Percentiles rank a stretch among this genome's conserved stretches.
phyloP scores from a whole-genome alignment of 2,329 filamentous ascomycete species.

The Colletotrichum viniferum region DNA sequence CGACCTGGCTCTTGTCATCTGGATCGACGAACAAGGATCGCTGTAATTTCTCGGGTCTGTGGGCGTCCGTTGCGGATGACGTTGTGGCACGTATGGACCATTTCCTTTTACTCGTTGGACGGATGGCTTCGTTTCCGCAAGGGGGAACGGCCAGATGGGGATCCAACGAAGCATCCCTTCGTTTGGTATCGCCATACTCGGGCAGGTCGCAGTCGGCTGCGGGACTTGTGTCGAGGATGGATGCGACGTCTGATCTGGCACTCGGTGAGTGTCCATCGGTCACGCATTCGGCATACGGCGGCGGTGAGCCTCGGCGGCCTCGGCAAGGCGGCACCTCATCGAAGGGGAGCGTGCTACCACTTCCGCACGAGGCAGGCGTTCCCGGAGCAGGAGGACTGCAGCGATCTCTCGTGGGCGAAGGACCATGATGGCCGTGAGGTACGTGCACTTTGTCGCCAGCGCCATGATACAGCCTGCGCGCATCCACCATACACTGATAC shows the following conservation, averaged over 20 bases:
- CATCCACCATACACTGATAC: not conserved
- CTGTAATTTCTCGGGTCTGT: not conserved
- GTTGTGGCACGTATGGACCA: not conserved
- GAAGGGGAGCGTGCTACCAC: slow-evolving; percentile 3
- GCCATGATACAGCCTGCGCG: not conserved
- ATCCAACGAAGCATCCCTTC: not conserved
- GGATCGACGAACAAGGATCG: not conserved
- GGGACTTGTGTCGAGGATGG: not conserved
- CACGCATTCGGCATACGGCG: not conserved
- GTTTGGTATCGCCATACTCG: not conserved
- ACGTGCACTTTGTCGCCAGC: not conserved
- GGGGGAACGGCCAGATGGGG: not conserved
- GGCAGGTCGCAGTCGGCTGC: not conserved
- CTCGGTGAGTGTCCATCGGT: not conserved
- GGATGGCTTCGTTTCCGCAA: not conserved
- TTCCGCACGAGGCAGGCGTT: not conserved
- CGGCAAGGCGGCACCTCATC: not conserved
- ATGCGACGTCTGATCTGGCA: not conserved
- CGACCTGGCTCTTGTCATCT: not conserved
- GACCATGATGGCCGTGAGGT: not conserved
- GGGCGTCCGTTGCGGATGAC: not conserved
- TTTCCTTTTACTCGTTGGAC: not conserved
- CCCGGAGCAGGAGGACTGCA: not conserved
- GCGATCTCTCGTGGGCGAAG: not conserved
- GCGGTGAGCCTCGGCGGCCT: not conserved